phyloP scores from a whole-genome alignment of 768 basidiomycete genomes.

The Amanita phalloides region DNA sequence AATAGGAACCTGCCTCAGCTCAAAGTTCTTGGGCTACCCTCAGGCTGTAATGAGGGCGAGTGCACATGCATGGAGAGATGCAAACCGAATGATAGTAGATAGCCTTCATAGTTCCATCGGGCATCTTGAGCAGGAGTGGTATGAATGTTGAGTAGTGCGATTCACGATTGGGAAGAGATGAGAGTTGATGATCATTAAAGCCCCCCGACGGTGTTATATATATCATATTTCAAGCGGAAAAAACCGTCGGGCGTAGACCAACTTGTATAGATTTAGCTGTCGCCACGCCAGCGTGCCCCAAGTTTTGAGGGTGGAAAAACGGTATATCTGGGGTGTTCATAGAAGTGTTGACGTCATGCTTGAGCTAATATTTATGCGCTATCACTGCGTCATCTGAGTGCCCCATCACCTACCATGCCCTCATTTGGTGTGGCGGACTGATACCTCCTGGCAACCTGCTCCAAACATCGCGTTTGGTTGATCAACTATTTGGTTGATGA shows the following conservation, averaged over 20 bases:
- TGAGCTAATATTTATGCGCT: no score
- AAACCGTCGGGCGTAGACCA: background rate
- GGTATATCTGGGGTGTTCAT: background rate
- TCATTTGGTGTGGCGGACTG: background rate
- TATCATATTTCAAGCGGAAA: background rate
- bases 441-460: no score
- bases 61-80: constrained; percentile 7
- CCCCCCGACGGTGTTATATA: background rate
- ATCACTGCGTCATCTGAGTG: background rate
- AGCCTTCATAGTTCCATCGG: constrained; percentile 62
- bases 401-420: background rate
- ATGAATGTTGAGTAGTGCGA: no score
- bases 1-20: constrained; percentile 56
- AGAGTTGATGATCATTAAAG: background rate
- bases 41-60: background rate
- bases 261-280: background rate
- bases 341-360: background rate
- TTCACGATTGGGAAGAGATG: background rate
- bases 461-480: background rate
- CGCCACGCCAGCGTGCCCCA: background rate
- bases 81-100: constrained; percentile 58
- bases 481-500: background rate
- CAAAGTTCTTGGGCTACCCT: constrained; percentile 51
- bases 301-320: background rate
- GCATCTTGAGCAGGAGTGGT: constrained; percentile 23